Conservation (phyloP, 345 rosid species). For the Litchi chinensis region DNA sequence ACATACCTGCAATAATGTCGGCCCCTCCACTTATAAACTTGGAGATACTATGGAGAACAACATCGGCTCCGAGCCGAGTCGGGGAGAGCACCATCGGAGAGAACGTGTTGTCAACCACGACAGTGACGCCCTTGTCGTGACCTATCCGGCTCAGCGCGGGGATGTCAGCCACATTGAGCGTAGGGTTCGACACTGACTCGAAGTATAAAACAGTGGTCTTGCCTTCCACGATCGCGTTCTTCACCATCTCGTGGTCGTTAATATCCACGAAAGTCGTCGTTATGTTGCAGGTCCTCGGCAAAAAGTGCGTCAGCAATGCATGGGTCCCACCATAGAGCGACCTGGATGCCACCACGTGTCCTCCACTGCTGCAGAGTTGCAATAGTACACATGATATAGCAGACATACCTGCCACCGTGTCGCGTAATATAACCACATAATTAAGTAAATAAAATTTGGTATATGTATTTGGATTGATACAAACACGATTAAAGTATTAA, state of each 20-base stretch:
- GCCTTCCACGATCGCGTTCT: constrained; percentile 60
- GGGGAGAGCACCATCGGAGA: constrained; percentile 94
- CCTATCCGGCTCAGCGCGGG: constrained; percentile 81
- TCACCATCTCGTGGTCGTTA: constrained; percentile 54
- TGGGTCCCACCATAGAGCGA: constrained; percentile 92
- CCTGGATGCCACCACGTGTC: constrained; percentile 86
- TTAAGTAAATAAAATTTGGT: no score
- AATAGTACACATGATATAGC: constrained; percentile 90
- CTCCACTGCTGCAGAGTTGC: constrained; percentile 95
- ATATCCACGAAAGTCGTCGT: constrained; percentile 87
- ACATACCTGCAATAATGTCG: constrained; percentile 88
- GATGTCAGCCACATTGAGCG: constrained; percentile 71
- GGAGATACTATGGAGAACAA: constrained; percentile 88
- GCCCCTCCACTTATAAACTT: constrained; percentile 97
- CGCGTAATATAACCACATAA: not conserved
- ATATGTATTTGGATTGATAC: no score
- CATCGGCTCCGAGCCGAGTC: constrained; percentile 89
- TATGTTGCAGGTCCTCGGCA: constrained; percentile 80
- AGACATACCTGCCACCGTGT: constrained; percentile 67
- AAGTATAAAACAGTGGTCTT: constrained; percentile 77
- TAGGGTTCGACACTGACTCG: constrained; percentile 88
- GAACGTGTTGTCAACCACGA: constrained; percentile 91
- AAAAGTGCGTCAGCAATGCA: constrained; percentile 80
- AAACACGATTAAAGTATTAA: no score
- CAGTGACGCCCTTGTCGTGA: constrained; percentile 76